Evolutionary conservation across 768 basidiomycete genomes (phyloP).

Genomic region (Coprinopsis cinerea): DNA sequence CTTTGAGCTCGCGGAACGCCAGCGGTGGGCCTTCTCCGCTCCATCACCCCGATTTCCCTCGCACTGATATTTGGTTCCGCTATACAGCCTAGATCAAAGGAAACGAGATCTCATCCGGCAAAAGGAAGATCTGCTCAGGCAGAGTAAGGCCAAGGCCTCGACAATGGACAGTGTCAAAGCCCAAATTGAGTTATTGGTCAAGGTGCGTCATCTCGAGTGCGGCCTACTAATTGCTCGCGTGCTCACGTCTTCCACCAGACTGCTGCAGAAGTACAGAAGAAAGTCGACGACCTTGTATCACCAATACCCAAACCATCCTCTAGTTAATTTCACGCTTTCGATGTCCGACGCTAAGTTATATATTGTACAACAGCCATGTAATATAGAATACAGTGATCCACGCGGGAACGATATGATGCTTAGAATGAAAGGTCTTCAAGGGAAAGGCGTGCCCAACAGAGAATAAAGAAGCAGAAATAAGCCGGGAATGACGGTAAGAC

Average conservation of each 20-base stretch:
- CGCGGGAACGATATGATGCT: background rate
- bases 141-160: conserved; percentile 66
- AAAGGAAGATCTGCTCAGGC: conserved; percentile 77
- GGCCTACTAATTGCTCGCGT: conserved; percentile 6
- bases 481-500: background rate
- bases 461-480: no score
- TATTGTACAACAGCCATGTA: conserved; percentile 21
- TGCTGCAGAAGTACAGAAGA: conserved; percentile 69
- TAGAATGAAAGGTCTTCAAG: background rate
- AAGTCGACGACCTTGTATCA: conserved; percentile 62
- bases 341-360: conserved; percentile 11
- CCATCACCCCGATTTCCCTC: conserved; percentile 2
- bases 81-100: conserved; percentile 59
- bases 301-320: conserved; percentile 23
- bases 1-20: conserved; percentile 84
- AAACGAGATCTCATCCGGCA: conserved; percentile 61
- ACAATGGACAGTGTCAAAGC: conserved; percentile 75
- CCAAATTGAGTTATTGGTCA: conserved; percentile 72
- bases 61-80: conserved; percentile 1
- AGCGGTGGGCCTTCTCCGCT: conserved; percentile 48
- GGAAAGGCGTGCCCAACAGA: no score
- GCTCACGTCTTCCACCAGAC: conserved; percentile 36
- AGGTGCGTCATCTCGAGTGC: conserved; percentile 37
- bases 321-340: conserved; percentile 6
- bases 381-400: conserved; percentile 14